Conservation (phyloP, 2,329 filamentous ascomycete genomes). For the Aspergillus uvarum region DNA sequence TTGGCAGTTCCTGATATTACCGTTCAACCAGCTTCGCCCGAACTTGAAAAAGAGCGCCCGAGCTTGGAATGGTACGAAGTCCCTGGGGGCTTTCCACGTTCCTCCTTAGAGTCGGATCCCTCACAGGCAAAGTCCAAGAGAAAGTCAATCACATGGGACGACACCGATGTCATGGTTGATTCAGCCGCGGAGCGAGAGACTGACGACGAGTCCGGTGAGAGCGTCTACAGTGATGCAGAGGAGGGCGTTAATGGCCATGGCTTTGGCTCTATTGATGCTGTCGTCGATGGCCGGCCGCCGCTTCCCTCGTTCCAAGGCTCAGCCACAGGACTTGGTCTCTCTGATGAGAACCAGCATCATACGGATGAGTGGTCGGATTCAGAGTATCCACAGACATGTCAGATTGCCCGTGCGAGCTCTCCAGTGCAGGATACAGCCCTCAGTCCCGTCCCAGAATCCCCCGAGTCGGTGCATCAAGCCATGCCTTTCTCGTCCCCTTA, state of each 20-base stretch:
- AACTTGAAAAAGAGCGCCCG: conserved; percentile 37
- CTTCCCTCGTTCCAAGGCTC: not conserved
- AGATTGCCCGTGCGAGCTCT: conserved; percentile 24
- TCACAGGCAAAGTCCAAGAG: conserved; percentile 9
- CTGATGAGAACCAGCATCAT: not conserved
- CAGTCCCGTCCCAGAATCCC: conserved; percentile 20
- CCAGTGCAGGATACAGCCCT: conserved; percentile 18
- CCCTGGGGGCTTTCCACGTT: conserved; percentile 59
- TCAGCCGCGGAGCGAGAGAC: conserved; percentile 25
- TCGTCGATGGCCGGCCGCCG: conserved; percentile 29
- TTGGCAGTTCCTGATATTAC: conserved; percentile 45
- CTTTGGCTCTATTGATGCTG: conserved; percentile 53
- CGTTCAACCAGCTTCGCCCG: conserved; percentile 50
- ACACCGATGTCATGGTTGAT: conserved; percentile 8
- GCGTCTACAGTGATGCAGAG: conserved; percentile 50
- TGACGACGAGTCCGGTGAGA: conserved; percentile 44
- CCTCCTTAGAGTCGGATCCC: conserved; percentile 24
- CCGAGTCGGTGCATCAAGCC: conserved; percentile 16
- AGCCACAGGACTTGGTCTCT: not conserved
- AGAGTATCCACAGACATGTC: conserved; percentile 15
- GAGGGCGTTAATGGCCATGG: conserved; percentile 45
- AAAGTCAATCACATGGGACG: conserved; percentile 1
- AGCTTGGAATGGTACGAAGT: conserved; percentile 50
- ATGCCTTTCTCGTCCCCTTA: conserved; percentile 21
- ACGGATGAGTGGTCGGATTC: conserved; percentile 4